Base-by-base conservation (phyloP, 371 early-diverging fungal species). In the Chytridiales sp. region DNA sequence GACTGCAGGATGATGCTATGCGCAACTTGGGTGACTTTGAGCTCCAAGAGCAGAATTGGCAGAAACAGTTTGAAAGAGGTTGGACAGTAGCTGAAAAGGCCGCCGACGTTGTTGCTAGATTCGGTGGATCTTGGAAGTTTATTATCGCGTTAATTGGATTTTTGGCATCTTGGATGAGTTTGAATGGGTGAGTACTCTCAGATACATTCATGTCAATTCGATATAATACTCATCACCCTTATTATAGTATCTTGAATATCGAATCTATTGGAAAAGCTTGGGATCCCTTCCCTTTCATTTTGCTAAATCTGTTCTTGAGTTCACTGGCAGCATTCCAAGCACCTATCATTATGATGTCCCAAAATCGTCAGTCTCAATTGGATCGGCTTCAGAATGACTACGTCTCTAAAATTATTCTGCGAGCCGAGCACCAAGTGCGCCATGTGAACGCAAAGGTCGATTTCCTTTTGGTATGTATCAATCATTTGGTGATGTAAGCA, bases 291-390 rank as follows among this genome's bases (percentile, higher is more conserved):
- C 74, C 73, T 9, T 75, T 72, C 56, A 75, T 68, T 57, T 48
- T 75, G 8, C 64, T 77, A n/a, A 74, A 76, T 57, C 49, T 76
- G 38, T 62, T 76, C 41, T 51, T 76, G 40, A 61, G 61, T 29
- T 66, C 58, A 51, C 27, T 76, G 17, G 77, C 77, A 13, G 73
- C 74, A 8, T 41, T 68, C 22, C 77, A 76, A 55, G 77, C 74
- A 5, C 77, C 77, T 17, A 48, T 76, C 53, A 76, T 76, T 57
- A 76, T 76, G 77, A 76, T 76, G 77, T 71, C 74, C 4, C 77
- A 76, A 51, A 76, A 76, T 47, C 44, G 77, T 0, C 74, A 73
- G 58, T 21, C 65, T 13, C 72, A 59, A 31, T 21, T 66, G 15
- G 77, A 76, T 47, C n/a, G 68, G 0, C 6, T 55, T 6, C 68